Evolutionary conservation across 495 filamentous ascomycete species (phyloP).

Genomic region (Evernia prunastri): DNA sequence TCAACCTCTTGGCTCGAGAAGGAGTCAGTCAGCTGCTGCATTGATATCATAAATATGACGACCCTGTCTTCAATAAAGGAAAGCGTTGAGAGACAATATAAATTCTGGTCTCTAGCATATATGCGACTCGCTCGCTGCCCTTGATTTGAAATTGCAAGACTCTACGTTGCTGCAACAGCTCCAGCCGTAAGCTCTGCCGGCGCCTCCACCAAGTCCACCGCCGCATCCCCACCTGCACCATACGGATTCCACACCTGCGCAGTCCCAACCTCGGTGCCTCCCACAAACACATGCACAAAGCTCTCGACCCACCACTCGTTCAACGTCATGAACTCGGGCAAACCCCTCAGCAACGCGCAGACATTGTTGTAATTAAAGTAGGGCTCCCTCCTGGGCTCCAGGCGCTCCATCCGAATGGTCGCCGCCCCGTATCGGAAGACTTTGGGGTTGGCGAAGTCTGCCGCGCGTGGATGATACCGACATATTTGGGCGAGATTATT

Average conservation of each 20-base stretch:
- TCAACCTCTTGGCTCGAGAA: no score
- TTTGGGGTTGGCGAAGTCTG: neutral
- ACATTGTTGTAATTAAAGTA: neutral
- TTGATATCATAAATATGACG: no score
- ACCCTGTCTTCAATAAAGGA: no score
- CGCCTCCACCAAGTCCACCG: no score
- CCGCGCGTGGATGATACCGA: neutral
- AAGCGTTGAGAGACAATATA: no score
- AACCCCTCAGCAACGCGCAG: neutral
- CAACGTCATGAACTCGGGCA: neutral
- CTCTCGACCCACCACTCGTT: neutral
- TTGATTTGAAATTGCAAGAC: no score
- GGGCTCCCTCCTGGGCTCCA: neutral
- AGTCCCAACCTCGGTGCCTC: neutral
- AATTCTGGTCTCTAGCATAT: no score
- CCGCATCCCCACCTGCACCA: neutral
- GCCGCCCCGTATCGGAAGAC: neutral
- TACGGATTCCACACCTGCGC: neutral
- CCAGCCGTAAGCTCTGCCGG: neutral
- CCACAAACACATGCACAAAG: neutral
- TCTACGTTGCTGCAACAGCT: neutral
- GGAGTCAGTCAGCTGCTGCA: no score
- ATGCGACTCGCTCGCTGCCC: no score
- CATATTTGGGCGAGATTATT: neutral
- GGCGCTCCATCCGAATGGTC: neutral